phyloP scores from a whole-genome alignment of 2,329 filamentous ascomycete species.

The Byssoonygena ceratinophila region DNA sequence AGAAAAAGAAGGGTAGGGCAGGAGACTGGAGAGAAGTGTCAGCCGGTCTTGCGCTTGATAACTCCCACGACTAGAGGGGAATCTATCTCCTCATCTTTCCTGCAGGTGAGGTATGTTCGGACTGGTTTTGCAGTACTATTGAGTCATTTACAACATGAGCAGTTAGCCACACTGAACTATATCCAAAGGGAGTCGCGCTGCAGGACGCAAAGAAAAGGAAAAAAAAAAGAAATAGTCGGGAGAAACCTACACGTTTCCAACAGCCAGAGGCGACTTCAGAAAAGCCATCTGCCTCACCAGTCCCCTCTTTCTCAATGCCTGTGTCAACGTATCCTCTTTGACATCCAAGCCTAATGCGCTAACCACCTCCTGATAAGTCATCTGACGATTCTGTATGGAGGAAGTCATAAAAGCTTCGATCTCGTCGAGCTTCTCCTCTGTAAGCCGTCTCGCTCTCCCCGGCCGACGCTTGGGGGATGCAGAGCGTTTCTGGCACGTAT shows the following conservation, averaged over 20 bases:
- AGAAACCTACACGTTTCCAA: conserved; percentile 10
- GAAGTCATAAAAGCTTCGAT: conserved; percentile 12
- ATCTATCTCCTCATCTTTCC: conserved; percentile 12
- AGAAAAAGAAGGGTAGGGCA: neutral
- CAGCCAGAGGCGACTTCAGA: conserved; percentile 8
- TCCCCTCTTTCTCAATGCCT: conserved; percentile 8
- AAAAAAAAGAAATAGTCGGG: no score
- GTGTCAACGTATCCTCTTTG: conserved; percentile 11
- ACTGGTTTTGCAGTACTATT: conserved; percentile 10
- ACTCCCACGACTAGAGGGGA: conserved; percentile 11
- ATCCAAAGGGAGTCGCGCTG: neutral
- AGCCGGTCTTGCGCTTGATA: conserved; percentile 9
- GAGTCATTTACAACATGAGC: neutral
- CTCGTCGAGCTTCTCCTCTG: conserved; percentile 12
- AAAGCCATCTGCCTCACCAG: conserved; percentile 13
- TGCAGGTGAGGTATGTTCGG: conserved; percentile 11
- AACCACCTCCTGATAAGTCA: conserved; percentile 12
- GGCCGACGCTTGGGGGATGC: conserved; percentile 14
- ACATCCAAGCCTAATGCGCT: conserved; percentile 5
- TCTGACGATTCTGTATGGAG: conserved; percentile 9
- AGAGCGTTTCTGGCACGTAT: conserved; percentile 16
- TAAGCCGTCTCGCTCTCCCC: neutral
- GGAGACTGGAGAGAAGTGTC: neutral
- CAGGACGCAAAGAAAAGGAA: no score
- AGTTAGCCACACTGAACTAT: neutral